A percentile compares a stretch with the other conserved stretches of the same genome.
These are phyloP conservation scores for Astragalus glycyphyllos DNA, from an alignment of 306 rosid genomes.

Conservation along the genomic window DNA sequence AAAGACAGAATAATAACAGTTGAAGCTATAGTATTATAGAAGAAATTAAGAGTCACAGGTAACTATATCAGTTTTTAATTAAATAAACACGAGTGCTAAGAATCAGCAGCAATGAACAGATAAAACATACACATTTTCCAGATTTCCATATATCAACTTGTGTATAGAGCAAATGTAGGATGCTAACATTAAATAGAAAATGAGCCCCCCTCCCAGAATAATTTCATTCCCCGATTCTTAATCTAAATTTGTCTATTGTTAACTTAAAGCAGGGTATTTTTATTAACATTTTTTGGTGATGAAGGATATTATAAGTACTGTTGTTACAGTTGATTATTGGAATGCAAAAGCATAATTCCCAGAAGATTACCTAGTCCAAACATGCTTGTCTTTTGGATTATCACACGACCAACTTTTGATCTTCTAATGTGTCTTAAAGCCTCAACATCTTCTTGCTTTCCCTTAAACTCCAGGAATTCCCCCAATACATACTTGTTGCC, in stretches of 20 bases:
- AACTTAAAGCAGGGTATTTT: slow-evolving; percentile 1
- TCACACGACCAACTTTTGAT: slow-evolving; percentile 73
- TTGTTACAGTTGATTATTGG: slow-evolving; percentile 7
- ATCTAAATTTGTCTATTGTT: slow-evolving; percentile 16
- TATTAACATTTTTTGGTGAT: slow-evolving; percentile 8
- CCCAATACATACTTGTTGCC: slow-evolving; percentile 78
- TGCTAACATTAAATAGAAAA: background rate
- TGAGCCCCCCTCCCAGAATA: background rate
- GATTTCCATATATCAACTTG: slow-evolving; percentile 23
- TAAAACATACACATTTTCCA: background rate
- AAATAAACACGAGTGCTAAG: slow-evolving; percentile 15
- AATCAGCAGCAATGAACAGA: slow-evolving; percentile 3
- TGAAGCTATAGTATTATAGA: slow-evolving; percentile 16
- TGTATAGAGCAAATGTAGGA: slow-evolving; percentile 2
- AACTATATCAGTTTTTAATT: background rate
- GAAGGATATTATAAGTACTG: slow-evolving; percentile 9
- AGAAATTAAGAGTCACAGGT: slow-evolving; percentile 12
- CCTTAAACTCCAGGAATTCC: slow-evolving; percentile 91
- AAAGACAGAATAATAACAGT: slow-evolving; percentile 23
- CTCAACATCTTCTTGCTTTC: slow-evolving; percentile 74
- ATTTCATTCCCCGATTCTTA: slow-evolving; percentile 17
- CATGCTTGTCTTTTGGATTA: slow-evolving; percentile 86
- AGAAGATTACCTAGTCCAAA: slow-evolving; percentile 84
- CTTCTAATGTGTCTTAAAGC: slow-evolving; percentile 73
- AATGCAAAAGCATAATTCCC: slow-evolving; percentile 18